phyloP scores from a whole-genome alignment of 495 filamentous ascomycete genomes.

The Podospora appendiculata region DNA sequence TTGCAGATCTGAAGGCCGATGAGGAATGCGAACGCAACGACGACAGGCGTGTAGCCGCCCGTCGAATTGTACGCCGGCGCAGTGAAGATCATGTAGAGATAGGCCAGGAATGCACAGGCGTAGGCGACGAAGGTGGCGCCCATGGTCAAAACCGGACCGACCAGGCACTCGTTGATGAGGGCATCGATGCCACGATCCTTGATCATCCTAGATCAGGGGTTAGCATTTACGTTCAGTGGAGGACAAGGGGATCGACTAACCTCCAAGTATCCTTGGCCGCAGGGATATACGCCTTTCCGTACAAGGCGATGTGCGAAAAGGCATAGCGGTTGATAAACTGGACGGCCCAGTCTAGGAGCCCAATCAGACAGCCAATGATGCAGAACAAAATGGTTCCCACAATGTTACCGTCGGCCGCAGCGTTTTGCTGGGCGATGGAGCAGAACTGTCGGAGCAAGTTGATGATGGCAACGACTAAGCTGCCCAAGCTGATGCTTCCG shows the following conservation, averaged over 20 bases:
- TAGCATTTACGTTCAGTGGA: background rate
- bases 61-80: slow-evolving; percentile 65
- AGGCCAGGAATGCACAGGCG: slow-evolving; percentile 70
- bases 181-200: slow-evolving; percentile 86
- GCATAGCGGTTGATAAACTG: slow-evolving; percentile 77
- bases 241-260: slow-evolving; percentile 21
- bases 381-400: slow-evolving; percentile 61
- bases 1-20: slow-evolving; percentile 83
- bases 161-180: slow-evolving; percentile 81
- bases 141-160: slow-evolving; percentile 85
- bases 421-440: slow-evolving; percentile 59
- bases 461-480: slow-evolving; percentile 79
- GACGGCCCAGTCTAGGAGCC: slow-evolving; percentile 75
- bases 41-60: slow-evolving; percentile 53
- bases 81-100: slow-evolving; percentile 73
- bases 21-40: slow-evolving; percentile 77
- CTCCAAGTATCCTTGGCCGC: slow-evolving; percentile 84
- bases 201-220: slow-evolving; percentile 52
- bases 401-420: slow-evolving; percentile 60
- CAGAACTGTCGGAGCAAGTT: slow-evolving; percentile 72
- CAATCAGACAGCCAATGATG: slow-evolving; percentile 65
- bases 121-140: slow-evolving; percentile 79
- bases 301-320: slow-evolving; percentile 85
- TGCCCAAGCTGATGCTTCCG: slow-evolving; percentile 81
- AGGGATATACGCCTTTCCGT: slow-evolving; percentile 77